Base-by-base conservation (phyloP, 331 rosid species). In the Pyrus hybrid region DNA sequence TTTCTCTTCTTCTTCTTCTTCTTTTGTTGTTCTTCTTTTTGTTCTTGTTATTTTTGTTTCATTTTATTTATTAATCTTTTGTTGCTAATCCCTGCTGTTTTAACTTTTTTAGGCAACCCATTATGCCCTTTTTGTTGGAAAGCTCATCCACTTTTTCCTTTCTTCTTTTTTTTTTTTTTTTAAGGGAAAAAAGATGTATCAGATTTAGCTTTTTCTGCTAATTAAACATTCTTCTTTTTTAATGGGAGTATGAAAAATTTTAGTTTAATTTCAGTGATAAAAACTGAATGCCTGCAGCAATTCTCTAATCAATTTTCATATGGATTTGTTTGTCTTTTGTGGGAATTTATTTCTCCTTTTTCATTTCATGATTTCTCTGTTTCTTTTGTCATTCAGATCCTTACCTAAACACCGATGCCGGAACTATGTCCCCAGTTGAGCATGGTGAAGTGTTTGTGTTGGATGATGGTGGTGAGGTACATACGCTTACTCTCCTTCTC, bases 391-490 rank as follows among this genome's bases (percentile, higher is more conserved):
- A 75, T 75, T 67, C 89, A 94, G 99, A 94, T 94, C 99, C 99
- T 77, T 94, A 94, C 86, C 85, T 94, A 68, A 94, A 94, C 88
- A 92, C 93, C 29, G 99, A 94, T 84, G 99, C 99, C 13, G 99
- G 99, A 84, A 92, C 97, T 72, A 88, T 94, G 99, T 92, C 99
- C 72, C 99, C 99, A 67, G 79, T 88, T 32, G 99, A 94, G 86
- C 99, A 94, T 76, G 99, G 99, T 14, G 99, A 94, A 81, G 99
- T 94, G 61, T 94, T 67, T 78, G 99, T 94, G 60, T 83, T 94
- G 74, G 99, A 94, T 70, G 99, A 94, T 76, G 99, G 99, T 62
- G 99, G 99, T 45, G 99, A 94, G 97, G 99, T 94, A 87, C 71
- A 68, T 22, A 20, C 68, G 57, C 74, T 78, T 64, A 1, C 77